These are phyloP conservation scores for Podila horticola DNA, from an alignment of 192 early-diverging fungal genomes.

Conservation along the genomic window DNA sequence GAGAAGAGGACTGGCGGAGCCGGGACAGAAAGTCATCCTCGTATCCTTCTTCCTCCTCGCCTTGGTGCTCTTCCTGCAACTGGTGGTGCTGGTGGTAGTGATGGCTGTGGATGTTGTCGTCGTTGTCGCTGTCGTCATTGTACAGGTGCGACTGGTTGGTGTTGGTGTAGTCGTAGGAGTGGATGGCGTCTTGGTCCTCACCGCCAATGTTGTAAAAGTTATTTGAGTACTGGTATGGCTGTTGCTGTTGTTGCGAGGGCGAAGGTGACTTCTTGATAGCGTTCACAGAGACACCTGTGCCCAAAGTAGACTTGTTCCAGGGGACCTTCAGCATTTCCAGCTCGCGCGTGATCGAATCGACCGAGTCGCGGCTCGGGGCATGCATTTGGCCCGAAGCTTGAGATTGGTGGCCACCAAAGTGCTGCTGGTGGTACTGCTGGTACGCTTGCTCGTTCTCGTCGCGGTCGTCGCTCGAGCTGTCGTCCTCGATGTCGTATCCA, in stretches of 20 bases:
- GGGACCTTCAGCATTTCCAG: conserved; percentile 45
- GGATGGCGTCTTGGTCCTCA: conserved; percentile 5
- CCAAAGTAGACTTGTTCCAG: conserved; percentile 28
- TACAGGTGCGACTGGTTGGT: neutral
- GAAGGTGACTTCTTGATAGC: neutral
- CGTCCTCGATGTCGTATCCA: conserved; percentile 9
- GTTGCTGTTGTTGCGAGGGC: conserved; percentile 9
- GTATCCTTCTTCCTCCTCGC: neutral
- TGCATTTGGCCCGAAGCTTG: neutral
- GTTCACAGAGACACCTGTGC: neutral
- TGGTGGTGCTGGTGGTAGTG: neutral
- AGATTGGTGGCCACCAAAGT: neutral
- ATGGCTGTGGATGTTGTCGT: neutral
- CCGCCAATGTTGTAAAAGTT: conserved; percentile 33
- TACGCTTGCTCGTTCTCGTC: conserved; percentile 7
- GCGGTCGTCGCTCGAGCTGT: conserved; percentile 16
- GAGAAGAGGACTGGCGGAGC: conserved; percentile 7
- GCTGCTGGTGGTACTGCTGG: conserved; percentile 7
- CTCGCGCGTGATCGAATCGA: conserved; percentile 48
- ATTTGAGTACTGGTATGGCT: conserved; percentile 21
- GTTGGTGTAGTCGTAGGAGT: neutral
- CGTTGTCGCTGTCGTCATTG: neutral
- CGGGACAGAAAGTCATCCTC: conserved; percentile 41
- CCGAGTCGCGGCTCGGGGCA: conserved; percentile 21
- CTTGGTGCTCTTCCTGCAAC: neutral